phyloP scores from a whole-genome alignment of 2,329 filamentous ascomycete genomes.

The Colletotrichum eremochloae region DNA sequence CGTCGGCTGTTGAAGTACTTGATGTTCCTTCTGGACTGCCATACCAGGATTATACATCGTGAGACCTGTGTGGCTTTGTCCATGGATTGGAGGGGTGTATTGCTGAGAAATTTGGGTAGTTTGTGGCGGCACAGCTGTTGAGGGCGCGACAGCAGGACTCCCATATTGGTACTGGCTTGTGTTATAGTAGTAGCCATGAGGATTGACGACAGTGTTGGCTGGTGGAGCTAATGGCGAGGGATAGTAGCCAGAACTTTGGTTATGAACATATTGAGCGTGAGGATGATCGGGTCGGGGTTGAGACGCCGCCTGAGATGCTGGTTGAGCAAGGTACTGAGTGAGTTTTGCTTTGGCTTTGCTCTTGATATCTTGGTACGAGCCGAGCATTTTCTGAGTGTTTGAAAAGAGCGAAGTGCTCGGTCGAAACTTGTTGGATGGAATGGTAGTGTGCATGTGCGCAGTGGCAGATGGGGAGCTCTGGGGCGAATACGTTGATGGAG shows the following conservation, averaged over 20 bases:
- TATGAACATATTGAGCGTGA: not conserved
- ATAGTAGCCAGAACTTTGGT: not conserved
- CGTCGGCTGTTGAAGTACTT: not conserved
- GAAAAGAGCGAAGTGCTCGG: conserved; percentile 4
- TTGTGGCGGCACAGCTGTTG: not conserved
- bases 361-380: conserved; percentile 19
- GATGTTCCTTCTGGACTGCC: not conserved
- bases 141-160: not conserved
- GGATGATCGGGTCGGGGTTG: not conserved
- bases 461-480: not conserved
- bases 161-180: not conserved
- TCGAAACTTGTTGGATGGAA: not conserved
- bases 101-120: not conserved
- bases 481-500: not conserved
- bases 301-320: not conserved
- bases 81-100: not conserved
- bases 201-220: not conserved
- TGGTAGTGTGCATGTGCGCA: not conserved
- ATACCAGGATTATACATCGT: not conserved
- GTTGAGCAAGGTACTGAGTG: conserved; percentile 15
- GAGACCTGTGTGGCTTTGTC: not conserved
- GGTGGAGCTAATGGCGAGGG: not conserved
- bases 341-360: conserved; percentile 2
- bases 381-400: conserved; percentile 9
- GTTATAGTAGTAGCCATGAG: too few relatives aligned